These are phyloP conservation scores for Sugiyamaella qingdaonensis DNA, from an alignment of 805 yeast genomes.

Conservation along the genomic window DNA sequence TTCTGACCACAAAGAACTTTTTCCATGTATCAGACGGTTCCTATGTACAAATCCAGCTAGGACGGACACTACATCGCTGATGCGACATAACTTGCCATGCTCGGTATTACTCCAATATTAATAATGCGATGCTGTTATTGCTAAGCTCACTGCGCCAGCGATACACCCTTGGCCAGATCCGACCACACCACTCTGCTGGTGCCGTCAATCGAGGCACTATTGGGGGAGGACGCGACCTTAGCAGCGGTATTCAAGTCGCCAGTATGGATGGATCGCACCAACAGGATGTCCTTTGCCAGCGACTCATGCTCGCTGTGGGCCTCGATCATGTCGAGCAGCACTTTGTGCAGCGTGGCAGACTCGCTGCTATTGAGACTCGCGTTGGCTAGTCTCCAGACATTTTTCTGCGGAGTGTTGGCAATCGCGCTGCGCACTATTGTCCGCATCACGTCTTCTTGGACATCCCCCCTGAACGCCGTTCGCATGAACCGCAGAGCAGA, in stretches of 20 bases:
- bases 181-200: constrained; percentile 11
- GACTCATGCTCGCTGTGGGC: constrained; percentile 3
- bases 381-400: constrained; percentile 23
- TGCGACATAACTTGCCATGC: no score
- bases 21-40: no score
- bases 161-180: constrained; percentile 7
- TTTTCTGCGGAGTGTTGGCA: constrained; percentile 5
- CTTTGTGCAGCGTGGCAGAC: constrained; percentile 8
- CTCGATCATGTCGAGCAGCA: constrained; percentile 8
- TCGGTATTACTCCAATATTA: no score
- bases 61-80: no score
- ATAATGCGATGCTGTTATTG: no score
- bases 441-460: constrained; percentile 5
- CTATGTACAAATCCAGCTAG: no score
- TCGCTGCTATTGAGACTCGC: constrained; percentile 17
- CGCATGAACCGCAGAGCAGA: constrained; percentile 17
- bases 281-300: constrained; percentile 18
- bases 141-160: not conserved
- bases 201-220: not conserved
- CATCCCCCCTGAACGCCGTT: constrained; percentile 11
- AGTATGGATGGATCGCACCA: constrained; percentile 19
- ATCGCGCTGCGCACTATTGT: constrained; percentile 14
- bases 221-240: constrained; percentile 4
- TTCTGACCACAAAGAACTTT: no score
- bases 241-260: constrained; percentile 13